phyloP scores from a whole-genome alignment of 164 flowering plant species.

The Malania oleifera region DNA sequence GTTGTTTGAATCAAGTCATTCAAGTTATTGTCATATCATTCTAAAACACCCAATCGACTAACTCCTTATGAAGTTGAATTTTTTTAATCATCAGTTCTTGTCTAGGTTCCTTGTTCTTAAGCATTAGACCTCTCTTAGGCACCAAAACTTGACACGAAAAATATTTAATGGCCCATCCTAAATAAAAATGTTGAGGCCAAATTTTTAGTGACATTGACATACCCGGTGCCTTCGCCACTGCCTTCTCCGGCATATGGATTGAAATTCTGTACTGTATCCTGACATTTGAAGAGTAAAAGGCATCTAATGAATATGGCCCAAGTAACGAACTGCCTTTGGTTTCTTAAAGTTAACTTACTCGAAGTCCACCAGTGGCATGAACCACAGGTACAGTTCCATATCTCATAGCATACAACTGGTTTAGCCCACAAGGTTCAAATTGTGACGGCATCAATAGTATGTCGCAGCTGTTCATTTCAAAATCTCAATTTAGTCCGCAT shows the following conservation, averaged over 20 bases:
- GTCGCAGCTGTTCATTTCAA: conserved; percentile 64
- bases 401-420: conserved; percentile 96
- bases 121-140: too few relatives aligned
- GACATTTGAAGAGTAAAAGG: conserved; percentile 9
- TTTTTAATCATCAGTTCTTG: too few relatives aligned
- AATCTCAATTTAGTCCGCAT: conserved; percentile 1
- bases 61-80: too few relatives aligned
- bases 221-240: conserved; percentile 82
- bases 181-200: too few relatives aligned
- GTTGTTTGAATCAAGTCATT: too few relatives aligned
- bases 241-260: conserved; percentile 67
- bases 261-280: conserved; percentile 87
- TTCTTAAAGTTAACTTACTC: conserved; percentile 45
- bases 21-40: too few relatives aligned
- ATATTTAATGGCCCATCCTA: too few relatives aligned
- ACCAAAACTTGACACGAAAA: too few relatives aligned
- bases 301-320: not conserved
- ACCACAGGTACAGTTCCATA: conserved; percentile 94
- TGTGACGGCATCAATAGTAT: conserved; percentile 94
- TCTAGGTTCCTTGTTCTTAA: too few relatives aligned
- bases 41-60: too few relatives aligned
- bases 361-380: conserved; percentile 91
- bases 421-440: conserved; percentile 97
- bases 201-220: conserved; percentile 17
- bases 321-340: not conserved